Evolutionary conservation across 2,329 filamentous ascomycete species (phyloP), one percentile per base, ranked within the genome.

Genomic region (Paraphoma chrysanthemicola): DNA sequence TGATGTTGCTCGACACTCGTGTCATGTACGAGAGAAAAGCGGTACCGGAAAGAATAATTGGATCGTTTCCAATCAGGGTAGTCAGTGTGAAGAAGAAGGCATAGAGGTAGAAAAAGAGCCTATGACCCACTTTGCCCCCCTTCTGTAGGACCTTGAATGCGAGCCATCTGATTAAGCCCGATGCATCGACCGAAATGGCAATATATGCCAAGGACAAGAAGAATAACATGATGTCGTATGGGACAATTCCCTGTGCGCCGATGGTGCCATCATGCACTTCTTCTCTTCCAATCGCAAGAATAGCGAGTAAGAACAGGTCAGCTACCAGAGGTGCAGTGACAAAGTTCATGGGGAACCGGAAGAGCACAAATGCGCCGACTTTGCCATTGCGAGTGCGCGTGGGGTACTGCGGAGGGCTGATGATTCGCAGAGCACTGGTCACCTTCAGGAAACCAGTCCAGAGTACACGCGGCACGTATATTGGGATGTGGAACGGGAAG

Each of bases 11-110:
- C 0, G 89, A 91, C 0, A 91, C 88, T 6, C 88, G 81, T 0
- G 89, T 92, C 88, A 92, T 90, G 73, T 92, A 92, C 2, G 89
- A 87, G 11, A 92, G 81, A 53, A 92, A 92, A 0, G 90, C 85
- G 0, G 89, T 92, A 1, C 90, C 90, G 0, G 89, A 91, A 0
- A 92, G 77, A 51, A 92, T 90, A 60, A 92, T 88, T 0, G 90
- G 89, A 62, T 92, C 90, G 56, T 92, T 92, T 7, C 90, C 90
- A 48, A 92, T 88, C 64, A 89, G 89, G 67, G 79, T 85, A 1
- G 88, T 88, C 0, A 92, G 74, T 4, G 73, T 71, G 60, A 91
- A 91, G 78, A 91, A 92, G 78, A 92, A 91, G 38, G 81, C 75
- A 66, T 91, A 92, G 4, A 92, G 85, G 68, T 89, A 91, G 72